Evolutionary conservation across 2,329 filamentous ascomycete genomes (phyloP), one percentile per base, ranked within the genome.

Genomic region (Alternaria postmessia): DNA sequence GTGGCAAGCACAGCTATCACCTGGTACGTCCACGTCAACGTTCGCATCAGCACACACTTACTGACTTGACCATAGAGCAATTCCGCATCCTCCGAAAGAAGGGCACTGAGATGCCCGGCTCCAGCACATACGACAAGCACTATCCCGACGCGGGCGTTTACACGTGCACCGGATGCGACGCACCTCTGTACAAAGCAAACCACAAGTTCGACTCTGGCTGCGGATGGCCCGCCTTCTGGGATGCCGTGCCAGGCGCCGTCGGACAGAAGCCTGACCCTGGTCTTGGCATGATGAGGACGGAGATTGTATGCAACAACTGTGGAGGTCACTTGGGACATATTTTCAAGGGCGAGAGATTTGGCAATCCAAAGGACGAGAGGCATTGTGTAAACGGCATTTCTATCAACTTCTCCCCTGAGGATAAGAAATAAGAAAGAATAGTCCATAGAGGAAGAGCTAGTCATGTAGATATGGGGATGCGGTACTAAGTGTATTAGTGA

Each of bases 191-290:
- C 87, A 94, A 89, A 79, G 94, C 95, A 28, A 86, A 86, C 64
- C 94, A 97, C 81, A 99, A 99, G 80, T 99, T 99, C 86, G 92
- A 92, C 79, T 96, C 92, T 18, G 93, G 93, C 42, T 99, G 95
- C 80, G 95, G 95, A 62, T 99, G 95, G 95, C 95, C 95, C 0
- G 95, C 95, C 12, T 99, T 98, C 81, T 99, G 94, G 77, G 95
- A 99, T 80, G 94, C 91, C 67, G 88, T 99, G 52, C 94, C 95
- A 0, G 94, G 93, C 3, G 94, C 94, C 1, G 93, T 99, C 12
- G 92, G 88, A 36, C 85, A 94, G 63, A 90, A 94, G 73, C 88
- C 88, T 65, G 95, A 99, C 79, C 82, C 81, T 48, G 84, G 88
- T 0, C 86, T 93, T 52, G 94, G 94, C 47, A 96, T 97, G 92